Evolutionary conservation across 257 asterid species (phyloP).

Genomic region (Verbena officinalis): DNA sequence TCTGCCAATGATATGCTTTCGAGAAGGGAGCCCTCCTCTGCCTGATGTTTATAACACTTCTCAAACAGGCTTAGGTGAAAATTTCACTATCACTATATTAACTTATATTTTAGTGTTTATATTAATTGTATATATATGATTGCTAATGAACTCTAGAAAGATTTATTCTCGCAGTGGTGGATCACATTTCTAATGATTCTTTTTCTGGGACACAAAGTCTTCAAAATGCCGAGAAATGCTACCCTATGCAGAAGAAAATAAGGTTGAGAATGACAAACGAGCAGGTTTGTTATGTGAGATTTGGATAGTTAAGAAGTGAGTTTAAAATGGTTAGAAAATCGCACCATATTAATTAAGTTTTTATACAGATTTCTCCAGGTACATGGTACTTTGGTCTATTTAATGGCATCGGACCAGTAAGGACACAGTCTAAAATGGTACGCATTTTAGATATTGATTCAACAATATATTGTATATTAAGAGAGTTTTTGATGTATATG

Average conservation of each 20-base stretch:
- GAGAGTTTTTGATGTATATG: neutral
- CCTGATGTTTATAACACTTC: slow-evolving; percentile 83
- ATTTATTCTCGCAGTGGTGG: slow-evolving; percentile 52
- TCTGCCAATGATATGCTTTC: slow-evolving; percentile 79
- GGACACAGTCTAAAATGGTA: slow-evolving; percentile 99
- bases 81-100: neutral
- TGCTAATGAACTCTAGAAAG: slow-evolving; percentile 19
- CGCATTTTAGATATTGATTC: slow-evolving; percentile 13
- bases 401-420: slow-evolving; percentile 84
- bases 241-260: slow-evolving; percentile 82
- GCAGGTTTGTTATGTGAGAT: slow-evolving; percentile 56
- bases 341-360: slow-evolving; percentile 20
- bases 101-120: neutral
- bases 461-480: neutral
- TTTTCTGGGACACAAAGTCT: slow-evolving; percentile 60
- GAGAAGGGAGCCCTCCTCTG: slow-evolving; percentile 96
- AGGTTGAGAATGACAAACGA: slow-evolving; percentile 67
- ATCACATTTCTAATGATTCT: slow-evolving; percentile 58
- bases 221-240: slow-evolving; percentile 78
- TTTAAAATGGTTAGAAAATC: neutral
- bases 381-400: slow-evolving; percentile 89
- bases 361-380: slow-evolving; percentile 83
- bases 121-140: too few species aligned
- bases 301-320: slow-evolving; percentile 9
- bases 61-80: slow-evolving; percentile 70